phyloP scores from a whole-genome alignment of 1,139 yeast genomes.

The Sugiyamaella pinicola region DNA sequence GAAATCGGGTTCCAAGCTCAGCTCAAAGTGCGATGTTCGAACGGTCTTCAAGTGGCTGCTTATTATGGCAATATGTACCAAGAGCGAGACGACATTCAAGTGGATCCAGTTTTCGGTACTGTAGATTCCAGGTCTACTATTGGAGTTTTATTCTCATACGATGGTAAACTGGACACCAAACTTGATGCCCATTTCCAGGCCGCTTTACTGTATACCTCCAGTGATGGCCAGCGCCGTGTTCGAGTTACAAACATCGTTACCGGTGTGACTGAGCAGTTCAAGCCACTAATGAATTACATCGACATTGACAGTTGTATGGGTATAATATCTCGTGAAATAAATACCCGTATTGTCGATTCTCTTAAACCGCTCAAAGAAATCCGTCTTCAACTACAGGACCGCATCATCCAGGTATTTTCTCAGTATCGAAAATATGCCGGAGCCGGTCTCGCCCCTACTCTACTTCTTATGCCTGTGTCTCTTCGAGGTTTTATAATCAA shows the following conservation, averaged over 20 bases:
- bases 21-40: slow-evolving; percentile 83
- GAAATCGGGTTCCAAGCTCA: slow-evolving; percentile 76
- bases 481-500: slow-evolving; percentile 71
- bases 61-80: slow-evolving; percentile 62
- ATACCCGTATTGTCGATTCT: slow-evolving; percentile 56
- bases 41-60: slow-evolving; percentile 80
- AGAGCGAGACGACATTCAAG: slow-evolving; percentile 29
- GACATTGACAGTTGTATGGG: slow-evolving; percentile 80
- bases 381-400: slow-evolving; percentile 62
- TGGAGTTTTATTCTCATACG: slow-evolving; percentile 73
- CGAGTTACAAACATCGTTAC: slow-evolving; percentile 82
- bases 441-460: slow-evolving; percentile 56
- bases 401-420: slow-evolving; percentile 72
- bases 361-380: slow-evolving; percentile 58
- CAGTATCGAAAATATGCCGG: slow-evolving; percentile 62
- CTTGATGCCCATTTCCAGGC: slow-evolving; percentile 90
- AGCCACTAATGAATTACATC: slow-evolving; percentile 76
- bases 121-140: slow-evolving; percentile 66
- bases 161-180: slow-evolving; percentile 70
- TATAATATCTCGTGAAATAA: slow-evolving; percentile 71
- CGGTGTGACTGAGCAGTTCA: slow-evolving; percentile 74
- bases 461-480: slow-evolving; percentile 80
- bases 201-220: slow-evolving; percentile 81
- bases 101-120: slow-evolving; percentile 73
- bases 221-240: slow-evolving; percentile 74